Evolutionary conservation across 2,329 filamentous ascomycete species (phyloP).

Genomic region (Ilyonectria mors-panacis): DNA sequence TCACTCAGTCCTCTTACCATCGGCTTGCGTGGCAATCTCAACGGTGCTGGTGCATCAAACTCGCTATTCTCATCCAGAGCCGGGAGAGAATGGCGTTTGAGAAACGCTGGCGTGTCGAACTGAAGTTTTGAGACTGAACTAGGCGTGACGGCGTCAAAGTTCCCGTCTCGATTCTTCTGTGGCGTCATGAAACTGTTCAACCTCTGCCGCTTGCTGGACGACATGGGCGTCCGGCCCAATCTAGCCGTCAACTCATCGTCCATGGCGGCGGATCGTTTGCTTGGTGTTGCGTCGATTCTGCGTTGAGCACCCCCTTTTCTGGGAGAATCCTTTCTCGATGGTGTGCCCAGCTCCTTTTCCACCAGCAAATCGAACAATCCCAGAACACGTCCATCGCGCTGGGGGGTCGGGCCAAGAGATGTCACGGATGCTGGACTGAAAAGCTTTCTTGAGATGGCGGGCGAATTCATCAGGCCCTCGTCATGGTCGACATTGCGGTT

Average conservation of each 20-base stretch:
- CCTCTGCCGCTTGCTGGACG: slow-evolving; percentile 72
- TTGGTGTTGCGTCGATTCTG: slow-evolving; percentile 60
- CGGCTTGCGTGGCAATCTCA: slow-evolving; percentile 71
- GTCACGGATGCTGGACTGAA: slow-evolving; percentile 73
- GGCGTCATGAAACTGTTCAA: slow-evolving; percentile 78
- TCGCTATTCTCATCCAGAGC: slow-evolving; percentile 70
- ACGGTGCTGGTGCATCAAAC: slow-evolving; percentile 63
- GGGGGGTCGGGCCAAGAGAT: slow-evolving; percentile 83
- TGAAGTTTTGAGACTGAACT: slow-evolving; percentile 68
- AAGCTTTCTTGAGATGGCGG: slow-evolving; percentile 69
- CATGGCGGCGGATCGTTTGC: slow-evolving; percentile 56
- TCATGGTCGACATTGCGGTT: slow-evolving; percentile 50
- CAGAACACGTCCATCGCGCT: slow-evolving; percentile 82
- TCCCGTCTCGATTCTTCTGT: slow-evolving; percentile 63
- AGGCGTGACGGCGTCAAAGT: slow-evolving; percentile 60
- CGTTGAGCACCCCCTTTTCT: slow-evolving; percentile 39
- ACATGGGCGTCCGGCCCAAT: slow-evolving; percentile 66
- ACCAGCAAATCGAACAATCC: slow-evolving; percentile 82
- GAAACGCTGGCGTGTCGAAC: slow-evolving; percentile 80
- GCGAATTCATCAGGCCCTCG: slow-evolving; percentile 66
- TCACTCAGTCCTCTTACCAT: slow-evolving; percentile 80
- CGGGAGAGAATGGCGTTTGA: slow-evolving; percentile 66
- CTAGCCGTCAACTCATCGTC: slow-evolving; percentile 50
- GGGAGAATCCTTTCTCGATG: slow-evolving; percentile 58
- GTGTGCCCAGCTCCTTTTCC: slow-evolving; percentile 64